Conservation (phyloP, 2,329 filamentous ascomycete genomes). For the Geoglossum cookeanum region DNA sequence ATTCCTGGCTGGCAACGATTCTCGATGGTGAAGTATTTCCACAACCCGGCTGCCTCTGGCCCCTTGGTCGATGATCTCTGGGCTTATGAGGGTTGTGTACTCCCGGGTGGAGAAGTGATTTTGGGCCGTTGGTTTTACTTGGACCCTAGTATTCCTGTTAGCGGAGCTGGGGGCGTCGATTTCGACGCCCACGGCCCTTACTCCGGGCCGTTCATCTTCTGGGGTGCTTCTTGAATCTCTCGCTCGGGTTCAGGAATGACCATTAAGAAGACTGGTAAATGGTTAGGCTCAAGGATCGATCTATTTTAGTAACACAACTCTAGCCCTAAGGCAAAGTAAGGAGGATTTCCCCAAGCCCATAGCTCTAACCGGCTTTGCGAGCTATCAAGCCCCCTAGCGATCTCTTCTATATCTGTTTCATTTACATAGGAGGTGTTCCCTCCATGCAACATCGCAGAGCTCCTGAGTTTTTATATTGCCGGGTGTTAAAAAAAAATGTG, state of each 20-base stretch:
- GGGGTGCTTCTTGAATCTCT: not conserved
- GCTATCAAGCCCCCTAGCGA: no score
- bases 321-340: no score
- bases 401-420: no score
- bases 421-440: no score
- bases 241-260: not conserved
- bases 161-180: not conserved
- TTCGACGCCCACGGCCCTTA: not conserved
- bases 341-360: no score
- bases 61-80: constrained; percentile 7
- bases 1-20: constrained; percentile 35
- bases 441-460: no score
- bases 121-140: constrained; percentile 30
- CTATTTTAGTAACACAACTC: not conserved
- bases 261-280: no score
- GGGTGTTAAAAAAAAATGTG: no score
- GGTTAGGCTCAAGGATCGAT: not conserved
- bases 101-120: constrained; percentile 28
- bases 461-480: no score
- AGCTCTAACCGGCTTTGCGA: no score
- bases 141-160: constrained; percentile 12
- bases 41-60: constrained; percentile 13
- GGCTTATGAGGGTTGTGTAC: constrained; percentile 28
- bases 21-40: constrained; percentile 33
- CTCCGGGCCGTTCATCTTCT: constrained; percentile 12